Evolutionary conservation across 129 eudicot species (phyloP).

Genomic region (Heracleum sosnowskyi): DNA sequence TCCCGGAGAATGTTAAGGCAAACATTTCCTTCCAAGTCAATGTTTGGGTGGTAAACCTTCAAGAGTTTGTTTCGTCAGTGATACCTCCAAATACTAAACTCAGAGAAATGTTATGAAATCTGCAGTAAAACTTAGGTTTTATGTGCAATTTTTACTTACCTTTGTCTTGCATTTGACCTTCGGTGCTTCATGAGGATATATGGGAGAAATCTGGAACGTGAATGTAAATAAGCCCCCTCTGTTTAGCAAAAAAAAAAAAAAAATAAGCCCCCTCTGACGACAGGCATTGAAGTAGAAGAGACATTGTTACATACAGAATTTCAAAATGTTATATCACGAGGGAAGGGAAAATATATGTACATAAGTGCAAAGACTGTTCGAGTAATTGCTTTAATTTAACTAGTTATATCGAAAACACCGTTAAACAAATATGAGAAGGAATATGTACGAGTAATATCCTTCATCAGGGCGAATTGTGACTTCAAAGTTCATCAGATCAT

Average conservation of each 20-base stretch:
- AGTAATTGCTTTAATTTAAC: background rate
- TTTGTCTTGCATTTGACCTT: conserved; percentile 70
- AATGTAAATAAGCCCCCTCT: conserved; percentile 56
- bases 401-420: too few species aligned
- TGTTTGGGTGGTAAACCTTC: conserved; percentile 74
- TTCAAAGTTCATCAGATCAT: conserved; percentile 36
- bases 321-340: too few species aligned
- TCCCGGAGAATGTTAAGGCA: conserved; percentile 65
- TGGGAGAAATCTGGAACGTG: conserved; percentile 39
- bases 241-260: too few species aligned
- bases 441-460: conserved; percentile 25
- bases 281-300: background rate
- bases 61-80: background rate
- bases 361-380: background rate
- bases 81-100: background rate
- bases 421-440: background rate
- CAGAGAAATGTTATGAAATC: background rate
- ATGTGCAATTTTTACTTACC: conserved; percentile 22
- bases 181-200: conserved; percentile 68
- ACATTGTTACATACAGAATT: background rate
- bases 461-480: conserved; percentile 34
- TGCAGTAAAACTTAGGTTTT: background rate
- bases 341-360: background rate
- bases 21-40: conserved; percentile 68
- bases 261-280: conserved; percentile 48